phyloP scores from a whole-genome alignment of 305 asterid species.

The Fraxinus ornus region DNA sequence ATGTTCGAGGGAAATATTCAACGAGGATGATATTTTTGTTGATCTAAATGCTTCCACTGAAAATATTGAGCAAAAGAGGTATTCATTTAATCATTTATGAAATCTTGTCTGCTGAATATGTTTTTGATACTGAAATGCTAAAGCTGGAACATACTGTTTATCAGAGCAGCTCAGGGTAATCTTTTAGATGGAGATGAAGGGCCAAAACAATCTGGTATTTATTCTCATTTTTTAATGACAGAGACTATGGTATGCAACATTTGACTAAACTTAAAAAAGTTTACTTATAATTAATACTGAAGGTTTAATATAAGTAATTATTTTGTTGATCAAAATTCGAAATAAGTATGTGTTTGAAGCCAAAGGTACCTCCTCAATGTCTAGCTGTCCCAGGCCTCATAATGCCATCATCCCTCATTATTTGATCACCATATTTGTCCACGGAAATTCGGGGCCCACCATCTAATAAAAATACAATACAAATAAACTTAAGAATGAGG shows the following conservation, averaged over 20 bases:
- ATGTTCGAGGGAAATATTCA: conserved; percentile 73
- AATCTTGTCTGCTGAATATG: conserved; percentile 15
- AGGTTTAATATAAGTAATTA: not conserved
- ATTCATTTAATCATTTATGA: not conserved
- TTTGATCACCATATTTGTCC: conserved; percentile 16
- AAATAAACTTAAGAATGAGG: conserved; percentile 63
- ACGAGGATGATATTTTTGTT: conserved; percentile 40
- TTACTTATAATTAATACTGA: not conserved
- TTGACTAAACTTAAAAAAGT: not conserved
- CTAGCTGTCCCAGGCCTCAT: not conserved
- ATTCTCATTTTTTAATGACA: conserved; percentile 7
- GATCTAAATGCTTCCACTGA: conserved; percentile 41
- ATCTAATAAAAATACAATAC: conserved; percentile 47
- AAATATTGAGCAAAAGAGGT: conserved; percentile 50
- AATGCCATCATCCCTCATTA: not conserved
- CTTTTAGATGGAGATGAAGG: conserved; percentile 39
- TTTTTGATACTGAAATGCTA: conserved; percentile 18
- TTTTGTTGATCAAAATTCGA: not conserved
- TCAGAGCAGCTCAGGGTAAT: conserved; percentile 44
- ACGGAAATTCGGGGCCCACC: conserved; percentile 41
- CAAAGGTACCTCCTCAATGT: not conserved
- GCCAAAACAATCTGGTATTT: conserved; percentile 52
- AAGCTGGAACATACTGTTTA: conserved; percentile 10
- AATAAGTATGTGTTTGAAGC: not conserved
- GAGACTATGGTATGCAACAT: conserved; percentile 2